Base-by-base conservation (phyloP, 306 rosid genomes). In the Acacia acuminata region DNA sequence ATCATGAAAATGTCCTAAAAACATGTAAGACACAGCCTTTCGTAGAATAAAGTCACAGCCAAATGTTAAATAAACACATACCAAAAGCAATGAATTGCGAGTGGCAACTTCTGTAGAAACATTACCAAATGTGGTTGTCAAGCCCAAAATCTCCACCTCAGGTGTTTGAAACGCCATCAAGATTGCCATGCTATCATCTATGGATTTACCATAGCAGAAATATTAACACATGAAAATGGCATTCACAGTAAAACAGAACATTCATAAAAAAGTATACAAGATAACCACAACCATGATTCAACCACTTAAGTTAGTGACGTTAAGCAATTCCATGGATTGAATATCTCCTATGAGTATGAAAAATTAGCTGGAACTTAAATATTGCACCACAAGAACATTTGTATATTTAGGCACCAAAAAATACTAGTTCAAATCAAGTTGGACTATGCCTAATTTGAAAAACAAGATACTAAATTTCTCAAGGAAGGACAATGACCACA, bases 111-210 rank as follows among this genome's bases (percentile, higher is more conserved):
- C 88, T 0, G 91, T 87, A 4, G 84, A 58, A 12, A 89, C 89
- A 88, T 96, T 96, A 2, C 99, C 99, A 61, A 96, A 96, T 84
- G 88, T 32, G 44, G 97, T 82, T 20, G 99, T 92, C 84, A 96
- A 82, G 63, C 99, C 99, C 74, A 94, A 15, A 65, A 96, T 36
- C 76, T 96, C 98, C 82, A 94, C 85, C 84, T 82, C 94, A 4
- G 91, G 91, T 76, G 86, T 77, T 86, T 90, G 90, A 88, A 96
- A 96, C 72, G 98, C 99, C 98, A 96, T 94, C 76, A 94, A 55
- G 66, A 96, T 94, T 50, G 99, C 90, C 93, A 96, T 90, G 83
- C 93, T 76, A 89, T 96, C 99, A 86, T 96, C 99, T 96, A 85
- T 30, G 47, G 15, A 88, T 75, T 79, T 67, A 78, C 27, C 40